These are phyloP conservation scores for Penicillium coffeae DNA, from an alignment of 495 filamentous ascomycete genomes.

Conservation along the genomic window DNA sequence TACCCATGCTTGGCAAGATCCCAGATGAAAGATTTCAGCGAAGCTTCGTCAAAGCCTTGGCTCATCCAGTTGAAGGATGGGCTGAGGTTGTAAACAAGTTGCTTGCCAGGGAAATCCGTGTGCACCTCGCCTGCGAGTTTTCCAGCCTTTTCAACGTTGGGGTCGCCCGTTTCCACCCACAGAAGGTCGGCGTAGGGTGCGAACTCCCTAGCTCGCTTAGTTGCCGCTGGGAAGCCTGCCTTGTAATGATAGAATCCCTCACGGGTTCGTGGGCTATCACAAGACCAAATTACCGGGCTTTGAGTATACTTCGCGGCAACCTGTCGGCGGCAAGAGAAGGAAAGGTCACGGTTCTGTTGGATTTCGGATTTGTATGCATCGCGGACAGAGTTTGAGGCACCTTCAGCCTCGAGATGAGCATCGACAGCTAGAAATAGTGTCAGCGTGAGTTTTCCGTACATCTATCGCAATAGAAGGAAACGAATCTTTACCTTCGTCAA, in stretches of 20 bases:
- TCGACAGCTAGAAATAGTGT: constrained; percentile 54
- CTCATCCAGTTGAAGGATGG: constrained; percentile 98
- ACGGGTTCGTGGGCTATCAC: constrained; percentile 88
- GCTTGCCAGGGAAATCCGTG: constrained; percentile 63
- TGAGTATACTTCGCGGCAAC: constrained; percentile 64
- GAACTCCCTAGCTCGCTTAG: constrained; percentile 87
- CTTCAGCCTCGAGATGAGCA: constrained; percentile 62
- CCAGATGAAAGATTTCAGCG: constrained; percentile 88
- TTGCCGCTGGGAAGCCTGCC: constrained; percentile 82
- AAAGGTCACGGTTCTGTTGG: constrained; percentile 61
- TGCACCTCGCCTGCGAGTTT: constrained; percentile 74
- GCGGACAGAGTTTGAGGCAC: constrained; percentile 56
- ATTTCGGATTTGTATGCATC: constrained; percentile 60
- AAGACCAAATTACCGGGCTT: constrained; percentile 72
- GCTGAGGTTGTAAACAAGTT: constrained; percentile 90
- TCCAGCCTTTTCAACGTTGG: constrained; percentile 69
- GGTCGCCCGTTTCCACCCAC: constrained; percentile 94
- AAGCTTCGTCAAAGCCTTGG: constrained; percentile 79
- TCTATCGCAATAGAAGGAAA: neutral
- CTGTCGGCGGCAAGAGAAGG: constrained; percentile 68
- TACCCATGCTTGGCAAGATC: constrained; percentile 85
- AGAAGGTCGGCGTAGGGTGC: constrained; percentile 91
- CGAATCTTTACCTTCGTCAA: constrained; percentile 67
- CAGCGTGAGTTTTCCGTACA: constrained; percentile 15
- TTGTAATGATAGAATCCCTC: constrained; percentile 97